Base-by-base conservation (phyloP, 1,284 basidiomycete genomes). In the Porphyrellus sp. region DNA sequence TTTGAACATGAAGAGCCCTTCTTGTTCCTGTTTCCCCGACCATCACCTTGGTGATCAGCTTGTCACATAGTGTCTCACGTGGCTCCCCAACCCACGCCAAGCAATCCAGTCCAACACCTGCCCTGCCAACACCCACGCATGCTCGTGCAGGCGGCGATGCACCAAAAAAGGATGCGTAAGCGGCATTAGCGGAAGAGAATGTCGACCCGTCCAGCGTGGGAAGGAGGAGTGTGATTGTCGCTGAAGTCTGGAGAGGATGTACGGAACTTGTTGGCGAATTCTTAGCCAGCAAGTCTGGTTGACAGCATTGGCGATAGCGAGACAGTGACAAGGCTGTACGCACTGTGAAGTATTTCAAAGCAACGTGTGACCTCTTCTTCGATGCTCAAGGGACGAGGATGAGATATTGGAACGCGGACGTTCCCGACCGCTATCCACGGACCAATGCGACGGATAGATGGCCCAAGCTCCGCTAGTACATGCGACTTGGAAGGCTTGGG, bases 91-190 rank as follows among this genome's bases (percentile, higher is more conserved):
- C 31, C 65, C 67, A 67, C 1, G 91, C 91, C 11, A 90, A 70
- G 54, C 86, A 89, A 56, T 95, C 92, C n/a, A 97, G 69, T 45
- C 78, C 74, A 27, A 95, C 73, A 1, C 84, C 79, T 42, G 76
- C 69, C 4, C 76, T 75, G 4, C 69, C 47, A 1, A 93, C 83
- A 2, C 87, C 88, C 5, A 99, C 88, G 64, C 93, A 97, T 13
- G 94, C 95, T 8, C 97, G 85, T 2, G 93, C 86, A 1, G 97
- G 96, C 0, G 97, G 97, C 31, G 91, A 94, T 9, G 83, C 82
- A 1, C 93, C 93, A 67, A 99, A 99, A 66, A 85, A 91, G 4
- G 78, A 77, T 1, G 79, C 72, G 67, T 98, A 99, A 8, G 89
- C 76, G 0, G 76, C 72, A 74, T 99, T 95, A 51, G 94, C 80